Base-by-base conservation (phyloP, 1,139 yeast genomes). In the Zygotorulaspora mrakii region DNA sequence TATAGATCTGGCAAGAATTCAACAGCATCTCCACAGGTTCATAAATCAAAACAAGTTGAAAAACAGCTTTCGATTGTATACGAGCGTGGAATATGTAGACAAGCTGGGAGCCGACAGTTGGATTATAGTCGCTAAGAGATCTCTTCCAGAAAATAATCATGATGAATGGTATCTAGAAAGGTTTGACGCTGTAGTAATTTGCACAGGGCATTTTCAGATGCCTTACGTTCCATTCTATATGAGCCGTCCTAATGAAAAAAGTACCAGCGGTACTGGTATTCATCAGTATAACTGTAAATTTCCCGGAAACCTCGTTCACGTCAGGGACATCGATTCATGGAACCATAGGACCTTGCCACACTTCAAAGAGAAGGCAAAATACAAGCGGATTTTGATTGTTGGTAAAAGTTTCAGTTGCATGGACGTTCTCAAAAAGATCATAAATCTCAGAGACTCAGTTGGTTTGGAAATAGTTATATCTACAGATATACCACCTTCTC, bases 191-290 rank as follows among this genome's bases (percentile, higher is more conserved):
- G 46, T 48, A 14, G 44, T 46, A 7, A 55, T 71, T n/a, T 75
- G 75, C n/a, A 67, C 63, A 37, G 79, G 79, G 1, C 68, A 71
- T 39, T 70, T 67, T 42, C 65, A 66, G 18, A 62, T 71, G 11
- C 79, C 79, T 0, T 69, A 59, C 43, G 62, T 74, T 20, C 79
- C 79, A 1, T 48, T 32, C 24, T 48, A 46, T 35, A 48, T 48
- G 52, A 44, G 47, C 33, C 27, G 20, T 8, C 44, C 41, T 11
- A 31, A 30, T 8, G 42, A 24, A 14, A 29, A 28, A 18, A 41
- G 34, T 26, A 16, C 38, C 9, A 31, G 30, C 14, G 33, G 35
- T 10, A 25, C 42, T 3, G 39, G 31, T 10, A 42, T 48, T 20
- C 52, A 48, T 32, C 41, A 40, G 13, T 48, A 40, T 26, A 48